A percentile compares a stretch with the other conserved stretches of the same genome.
These are phyloP conservation scores for Backusella parvicylindrica DNA, from an alignment of 192 early-diverging fungal species.

Conservation along the genomic window DNA sequence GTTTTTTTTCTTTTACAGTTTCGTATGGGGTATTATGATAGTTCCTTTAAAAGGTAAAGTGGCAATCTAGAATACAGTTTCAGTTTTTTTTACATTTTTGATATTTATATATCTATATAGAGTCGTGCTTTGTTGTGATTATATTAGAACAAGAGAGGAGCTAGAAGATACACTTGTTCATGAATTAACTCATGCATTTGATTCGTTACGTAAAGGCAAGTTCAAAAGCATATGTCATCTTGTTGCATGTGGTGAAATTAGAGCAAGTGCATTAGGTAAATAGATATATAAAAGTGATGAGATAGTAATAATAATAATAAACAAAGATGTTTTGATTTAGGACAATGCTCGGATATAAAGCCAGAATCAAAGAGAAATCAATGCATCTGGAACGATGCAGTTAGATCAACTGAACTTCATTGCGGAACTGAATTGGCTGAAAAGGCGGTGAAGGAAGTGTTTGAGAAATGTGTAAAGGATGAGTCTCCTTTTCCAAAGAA, in stretches of 20 bases:
- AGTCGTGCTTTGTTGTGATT: slow-evolving; percentile 37
- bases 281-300: background rate
- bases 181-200: slow-evolving; percentile 38
- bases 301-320: background rate
- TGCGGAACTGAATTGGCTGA: slow-evolving; percentile 19
- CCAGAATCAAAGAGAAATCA: slow-evolving; percentile 8
- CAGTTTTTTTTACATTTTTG: too few species aligned
- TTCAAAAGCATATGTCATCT: slow-evolving; percentile 30
- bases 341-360: slow-evolving; percentile 28
- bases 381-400: slow-evolving; percentile 32
- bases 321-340: background rate
- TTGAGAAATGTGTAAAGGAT: slow-evolving; percentile 29
- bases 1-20: slow-evolving; percentile 2
- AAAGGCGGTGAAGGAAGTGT: slow-evolving; percentile 27
- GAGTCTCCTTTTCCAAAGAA: slow-evolving; percentile 25
- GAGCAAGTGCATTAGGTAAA: slow-evolving; percentile 29
- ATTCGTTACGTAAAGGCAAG: slow-evolving; percentile 24
- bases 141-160: slow-evolving; percentile 23
- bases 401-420: slow-evolving; percentile 24
- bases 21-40: slow-evolving; percentile 34
- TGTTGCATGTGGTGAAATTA: slow-evolving; percentile 35
- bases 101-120: background rate
- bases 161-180: slow-evolving; percentile 33
- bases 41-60: slow-evolving; percentile 26
- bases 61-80: too few species aligned